These are phyloP conservation scores for Nakazawaea molendinolei DNA, from an alignment of 805 yeast genomes.

Conservation along the genomic window DNA sequence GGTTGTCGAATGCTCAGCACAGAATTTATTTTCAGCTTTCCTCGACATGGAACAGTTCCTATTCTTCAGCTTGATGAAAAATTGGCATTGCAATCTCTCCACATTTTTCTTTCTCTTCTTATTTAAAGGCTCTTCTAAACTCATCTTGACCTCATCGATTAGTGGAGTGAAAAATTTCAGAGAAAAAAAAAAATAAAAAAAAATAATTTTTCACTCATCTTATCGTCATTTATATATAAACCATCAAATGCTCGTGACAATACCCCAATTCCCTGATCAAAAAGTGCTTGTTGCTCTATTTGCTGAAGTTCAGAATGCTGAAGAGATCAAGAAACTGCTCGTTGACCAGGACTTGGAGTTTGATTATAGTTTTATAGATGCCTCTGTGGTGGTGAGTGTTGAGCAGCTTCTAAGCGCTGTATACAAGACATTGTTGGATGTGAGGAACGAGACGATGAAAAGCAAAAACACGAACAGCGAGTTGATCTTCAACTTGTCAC, in stretches of 20 bases:
- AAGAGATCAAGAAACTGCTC: slow-evolving; percentile 36
- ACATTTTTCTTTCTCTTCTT: background rate
- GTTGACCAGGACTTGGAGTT: slow-evolving; percentile 38
- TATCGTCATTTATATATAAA: background rate
- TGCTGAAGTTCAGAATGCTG: slow-evolving; percentile 36
- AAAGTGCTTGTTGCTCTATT: slow-evolving; percentile 36
- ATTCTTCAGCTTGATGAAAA: slow-evolving; percentile 39
- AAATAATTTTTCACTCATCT: too few relatives aligned
- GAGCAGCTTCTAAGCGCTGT: slow-evolving; percentile 60
- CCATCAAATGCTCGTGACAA: slow-evolving; percentile 12
- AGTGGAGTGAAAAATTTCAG: background rate
- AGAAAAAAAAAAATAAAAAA: too few relatives aligned
- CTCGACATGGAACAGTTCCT: slow-evolving; percentile 60
- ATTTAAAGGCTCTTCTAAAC: too few relatives aligned
- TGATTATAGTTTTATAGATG: slow-evolving; percentile 63
- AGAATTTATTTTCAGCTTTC: slow-evolving; percentile 38
- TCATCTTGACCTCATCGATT: background rate
- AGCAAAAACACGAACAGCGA: slow-evolving; percentile 70
- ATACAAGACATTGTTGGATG: slow-evolving; percentile 54
- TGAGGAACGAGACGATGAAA: slow-evolving; percentile 38
- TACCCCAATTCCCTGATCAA: slow-evolving; percentile 42
- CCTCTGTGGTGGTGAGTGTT: slow-evolving; percentile 45
- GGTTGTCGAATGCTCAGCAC: slow-evolving; percentile 53
- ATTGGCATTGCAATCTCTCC: slow-evolving; percentile 34
- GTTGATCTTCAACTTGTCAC: slow-evolving; percentile 60